Base-by-base conservation (phyloP, 108 stramenopile species). In the Cyclotella cryptica region DNA sequence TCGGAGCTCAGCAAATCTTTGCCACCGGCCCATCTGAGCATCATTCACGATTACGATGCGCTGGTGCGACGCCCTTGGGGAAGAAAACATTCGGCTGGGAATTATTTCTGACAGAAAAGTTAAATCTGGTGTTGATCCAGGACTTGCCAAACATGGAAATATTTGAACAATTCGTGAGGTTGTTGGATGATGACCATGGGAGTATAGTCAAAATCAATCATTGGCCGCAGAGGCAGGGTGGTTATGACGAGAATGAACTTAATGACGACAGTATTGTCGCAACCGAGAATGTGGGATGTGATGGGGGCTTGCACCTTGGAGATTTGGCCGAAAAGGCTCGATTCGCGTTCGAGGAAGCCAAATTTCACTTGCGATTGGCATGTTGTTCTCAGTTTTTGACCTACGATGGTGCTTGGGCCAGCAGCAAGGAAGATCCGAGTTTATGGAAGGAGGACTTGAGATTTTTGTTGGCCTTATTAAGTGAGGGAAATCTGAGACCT, bases 371-470 rank as follows among this genome's bases (percentile, higher is more conserved):
- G 18, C 69, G 65, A 29, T 69, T 82, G 49, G 43, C 75, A 6
- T 82, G 81, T 39, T 72, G 74, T 15, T 62, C 70, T 40, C 74
- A 72, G 14, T 82, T 66, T 66, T 43, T 51, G 42, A 72, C 71
- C 21, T 83, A 82, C 30, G 75, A 76, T 24, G 82, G 82, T 52
- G 65, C 77, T 19, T 83, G 82, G 82, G 47, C 55, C 39, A 77
- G 72, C 43, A 64, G 49, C 66, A 76, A 72, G 66, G 66, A 75
- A 62, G 62, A 77, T 53, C 82, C 46, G 21, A 61, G 44, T 46
- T 24, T 67, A 49, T 83, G 76, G 75, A 76, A 77, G 58, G 71
- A 83, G 46, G 82, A 83, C 54, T 41, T 83, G 60, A 45, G 82
- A 29, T 83, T 72, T 45, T 42, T 83, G 47, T 68, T 83, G 10